Evolutionary conservation across 148 eudicot species (phyloP).

Genomic region (Nyssa sinensis): DNA sequence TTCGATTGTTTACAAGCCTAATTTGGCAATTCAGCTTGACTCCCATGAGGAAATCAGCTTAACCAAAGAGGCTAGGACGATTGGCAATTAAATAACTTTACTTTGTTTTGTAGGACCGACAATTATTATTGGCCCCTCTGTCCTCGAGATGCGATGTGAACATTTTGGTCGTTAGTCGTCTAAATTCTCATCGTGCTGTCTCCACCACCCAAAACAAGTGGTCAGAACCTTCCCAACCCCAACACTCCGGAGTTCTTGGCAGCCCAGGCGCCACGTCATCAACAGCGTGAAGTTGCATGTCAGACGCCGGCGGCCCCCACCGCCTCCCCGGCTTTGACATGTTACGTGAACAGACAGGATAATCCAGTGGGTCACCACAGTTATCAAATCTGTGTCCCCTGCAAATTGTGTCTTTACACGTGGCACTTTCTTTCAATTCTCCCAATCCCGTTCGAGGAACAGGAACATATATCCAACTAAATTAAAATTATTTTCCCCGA

Average conservation of each 20-base stretch:
- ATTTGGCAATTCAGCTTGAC: too few species aligned
- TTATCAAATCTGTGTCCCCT: background rate
- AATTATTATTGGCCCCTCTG: too few species aligned
- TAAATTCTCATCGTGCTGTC: too few species aligned
- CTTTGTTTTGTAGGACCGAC: too few species aligned
- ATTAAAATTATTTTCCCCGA: background rate
- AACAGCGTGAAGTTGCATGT: too few species aligned
- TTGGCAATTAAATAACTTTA: too few species aligned
- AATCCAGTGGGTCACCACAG: slow-evolving; percentile 4
- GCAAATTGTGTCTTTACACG: background rate
- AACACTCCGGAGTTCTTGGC: background rate
- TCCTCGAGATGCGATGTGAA: too few species aligned
- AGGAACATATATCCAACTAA: background rate
- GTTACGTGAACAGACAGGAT: background rate
- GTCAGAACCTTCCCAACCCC: background rate
- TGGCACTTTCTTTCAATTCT: background rate
- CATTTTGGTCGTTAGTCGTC: too few species aligned
- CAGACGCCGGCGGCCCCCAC: background rate
- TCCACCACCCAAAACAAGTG: slow-evolving; percentile 19
- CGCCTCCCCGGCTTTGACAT: background rate
- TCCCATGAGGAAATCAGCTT: too few species aligned
- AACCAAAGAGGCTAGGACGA: too few species aligned
- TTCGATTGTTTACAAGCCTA: too few species aligned
- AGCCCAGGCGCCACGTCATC: slow-evolving; percentile 2
- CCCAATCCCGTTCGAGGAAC: background rate